Percentiles rank a stretch among this genome's conserved stretches.
These are phyloP conservation scores for Linum lewisii DNA, from an alignment of 345 rosid genomes.

Conservation along the genomic window DNA sequence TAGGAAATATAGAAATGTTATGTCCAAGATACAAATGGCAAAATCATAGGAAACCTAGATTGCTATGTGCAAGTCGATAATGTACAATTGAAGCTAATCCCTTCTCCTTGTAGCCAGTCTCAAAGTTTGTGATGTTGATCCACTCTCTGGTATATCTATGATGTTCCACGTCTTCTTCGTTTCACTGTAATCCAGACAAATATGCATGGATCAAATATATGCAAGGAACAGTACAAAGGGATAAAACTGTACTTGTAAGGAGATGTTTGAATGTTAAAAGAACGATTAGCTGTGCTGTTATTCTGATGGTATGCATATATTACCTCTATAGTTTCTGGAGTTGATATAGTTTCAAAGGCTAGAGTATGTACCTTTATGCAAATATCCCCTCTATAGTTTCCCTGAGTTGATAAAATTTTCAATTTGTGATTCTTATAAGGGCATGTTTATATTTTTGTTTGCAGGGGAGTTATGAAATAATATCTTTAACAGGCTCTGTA, in stretches of 20 bases:
- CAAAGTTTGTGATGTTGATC: too few relatives aligned
- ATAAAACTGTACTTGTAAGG: not conserved
- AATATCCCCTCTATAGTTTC: not conserved
- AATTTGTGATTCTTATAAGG: not conserved
- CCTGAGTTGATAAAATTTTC: not conserved
- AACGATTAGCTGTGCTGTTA: not conserved
- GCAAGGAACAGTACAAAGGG: not conserved
- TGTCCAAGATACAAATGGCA: not conserved
- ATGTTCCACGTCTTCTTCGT: too few relatives aligned
- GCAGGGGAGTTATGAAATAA: slow-evolving; percentile 81
- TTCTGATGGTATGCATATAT: not conserved
- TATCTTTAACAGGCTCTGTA: slow-evolving; percentile 71
- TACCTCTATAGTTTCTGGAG: not conserved
- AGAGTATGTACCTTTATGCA: not conserved
- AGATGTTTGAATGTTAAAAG: not conserved
- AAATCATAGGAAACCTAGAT: not conserved
- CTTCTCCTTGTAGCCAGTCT: too few relatives aligned
- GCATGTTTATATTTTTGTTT: slow-evolving; percentile 12
- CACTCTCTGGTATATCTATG: too few relatives aligned
- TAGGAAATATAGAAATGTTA: too few relatives aligned
- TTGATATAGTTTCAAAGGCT: not conserved
- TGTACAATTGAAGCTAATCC: not conserved
- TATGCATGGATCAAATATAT: too few relatives aligned
- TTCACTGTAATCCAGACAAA: too few relatives aligned
- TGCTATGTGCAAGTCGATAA: not conserved